These are phyloP conservation scores for Dictyostelium capitatum DNA, from an alignment of 78 protist species.

Conservation along the genomic window DNA sequence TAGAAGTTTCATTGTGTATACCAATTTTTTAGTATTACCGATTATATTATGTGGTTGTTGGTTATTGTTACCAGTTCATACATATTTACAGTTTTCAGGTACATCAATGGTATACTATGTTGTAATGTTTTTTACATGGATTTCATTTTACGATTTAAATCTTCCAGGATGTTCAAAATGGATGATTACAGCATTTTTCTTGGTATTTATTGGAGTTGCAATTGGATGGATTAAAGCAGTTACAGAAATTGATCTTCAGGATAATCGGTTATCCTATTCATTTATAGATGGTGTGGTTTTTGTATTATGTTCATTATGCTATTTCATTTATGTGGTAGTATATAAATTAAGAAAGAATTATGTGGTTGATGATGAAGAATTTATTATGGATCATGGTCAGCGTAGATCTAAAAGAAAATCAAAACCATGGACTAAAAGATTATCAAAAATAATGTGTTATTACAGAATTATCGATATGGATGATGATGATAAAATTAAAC, in stretches of 20 bases:
- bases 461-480: slow-evolving; percentile 66
- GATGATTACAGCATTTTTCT: slow-evolving; percentile 22
- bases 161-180: slow-evolving; percentile 71
- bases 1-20: slow-evolving; percentile 43
- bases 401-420: slow-evolving; percentile 32
- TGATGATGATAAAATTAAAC: slow-evolving; percentile 49
- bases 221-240: slow-evolving; percentile 55
- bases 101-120: slow-evolving; percentile 44
- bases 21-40: slow-evolving; percentile 39
- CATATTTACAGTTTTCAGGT: slow-evolving; percentile 22
- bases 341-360: slow-evolving; percentile 43
- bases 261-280: slow-evolving; percentile 42
- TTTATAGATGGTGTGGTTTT: slow-evolving; percentile 41
- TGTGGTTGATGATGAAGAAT: background rate
- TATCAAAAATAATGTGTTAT: slow-evolving; percentile 52
- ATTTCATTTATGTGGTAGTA: slow-evolving; percentile 22
- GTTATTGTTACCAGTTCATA: slow-evolving; percentile 33
- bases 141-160: slow-evolving; percentile 73
- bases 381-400: slow-evolving; percentile 29
- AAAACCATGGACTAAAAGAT: slow-evolving; percentile 65
- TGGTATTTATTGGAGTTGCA: slow-evolving; percentile 27
- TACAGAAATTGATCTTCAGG: slow-evolving; percentile 12
- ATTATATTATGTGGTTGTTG: slow-evolving; percentile 16
- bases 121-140: slow-evolving; percentile 71
- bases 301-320: slow-evolving; percentile 8